Base-by-base conservation (phyloP, 2,329 filamentous ascomycete genomes). In the Botryotinia globosa region DNA sequence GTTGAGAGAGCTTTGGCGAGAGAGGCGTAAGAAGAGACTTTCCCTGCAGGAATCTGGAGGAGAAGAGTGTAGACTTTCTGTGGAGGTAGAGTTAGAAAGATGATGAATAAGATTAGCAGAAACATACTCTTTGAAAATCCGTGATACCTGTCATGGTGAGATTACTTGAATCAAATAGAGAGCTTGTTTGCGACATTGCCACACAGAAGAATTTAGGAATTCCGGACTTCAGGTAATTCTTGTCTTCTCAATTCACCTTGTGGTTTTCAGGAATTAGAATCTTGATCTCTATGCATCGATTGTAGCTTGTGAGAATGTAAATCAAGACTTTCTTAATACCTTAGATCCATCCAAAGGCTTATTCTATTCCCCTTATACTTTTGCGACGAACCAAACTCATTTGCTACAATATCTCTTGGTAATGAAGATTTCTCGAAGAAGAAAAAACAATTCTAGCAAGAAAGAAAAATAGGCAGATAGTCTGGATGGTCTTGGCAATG, bases 1-100 rank as follows among this genome's bases (percentile, higher is more conserved):
- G 88, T 89, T 20, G 81, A 78, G 16, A 91, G 82, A 25, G 88
- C 86, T 51, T 82, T 82, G 0, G 89, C 86, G 45, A 91, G 82
- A 0, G 86, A 84, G 4, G 85, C 85, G 78, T 91, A 91, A 0
- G 88, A 89, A 1, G 87, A 87, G 77, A 90, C 87, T 69, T 83
- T 84, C 18, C 89, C 89, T 10, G 80, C 75, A 3, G 89, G 89
- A 37, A 91, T 89, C 75, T 89, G 88, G 68, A 87, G 84, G 18
- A 91, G 85, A 44, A 87, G 84, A 14, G 84, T 81, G 79, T 91
- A 91, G 76, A 91, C 77, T 62, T 76, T 75, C 78, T 80, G 67
- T 32, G 10, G 18, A 32, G 10, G n/a, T 8, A 51, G n/a, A 29
- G 51, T 34, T 16, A 42, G 42, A 48, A n/a, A 51, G 14, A 64